Evolutionary conservation across 2,329 filamentous ascomycete genomes (phyloP), one percentile per base, ranked within the genome.

Genomic region (Saccharata proteae): DNA sequence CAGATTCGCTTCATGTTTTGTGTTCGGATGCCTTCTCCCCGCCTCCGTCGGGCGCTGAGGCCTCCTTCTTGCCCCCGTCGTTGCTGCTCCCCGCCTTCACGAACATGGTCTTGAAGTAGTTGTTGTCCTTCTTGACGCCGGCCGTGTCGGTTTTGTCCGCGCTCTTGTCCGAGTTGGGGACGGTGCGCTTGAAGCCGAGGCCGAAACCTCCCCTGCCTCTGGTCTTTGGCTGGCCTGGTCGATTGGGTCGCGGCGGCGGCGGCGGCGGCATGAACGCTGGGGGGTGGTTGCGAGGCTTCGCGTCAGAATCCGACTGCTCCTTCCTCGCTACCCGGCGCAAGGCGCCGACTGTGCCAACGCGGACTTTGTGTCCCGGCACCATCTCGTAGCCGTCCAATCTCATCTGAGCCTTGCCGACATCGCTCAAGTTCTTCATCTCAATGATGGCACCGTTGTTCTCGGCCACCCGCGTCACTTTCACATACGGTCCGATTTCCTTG

Each of bases 371-470:
- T 6, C 61, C 62, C 4, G 56, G 40, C 9, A 46, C 45, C 24
- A 54, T 55, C 12, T 59, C 51, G 25, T 54, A 30, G 6, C 51
- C 49, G 8, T 58, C 56, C 1, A 65, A 47, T 6, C 54, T 58
- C 11, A 62, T 49, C n/a, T 71, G 64, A 1, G 80, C 80, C 47
- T 71, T 80, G 16, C 86, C 86, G 0, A 80, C 80, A 20, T 75
- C 69, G 3, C 74, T 65, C 2, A 77, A 66, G 30, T 82, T 74
- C 3, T 62, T 61, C 46, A 81, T 94, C 49, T 96, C 90, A 21
- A 96, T 68, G 33, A 88, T 79, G 4, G 86, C 90, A 9, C 85
- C 86, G 36, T 78, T 76, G 39, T 93, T 81, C 37, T 84, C 73
- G 2, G 85, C 83, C 26, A 84, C 76, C 8, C 94, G 65, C 9